phyloP scores from a whole-genome alignment of 441 rosid genomes.

The Adansonia madagascariensis region DNA sequence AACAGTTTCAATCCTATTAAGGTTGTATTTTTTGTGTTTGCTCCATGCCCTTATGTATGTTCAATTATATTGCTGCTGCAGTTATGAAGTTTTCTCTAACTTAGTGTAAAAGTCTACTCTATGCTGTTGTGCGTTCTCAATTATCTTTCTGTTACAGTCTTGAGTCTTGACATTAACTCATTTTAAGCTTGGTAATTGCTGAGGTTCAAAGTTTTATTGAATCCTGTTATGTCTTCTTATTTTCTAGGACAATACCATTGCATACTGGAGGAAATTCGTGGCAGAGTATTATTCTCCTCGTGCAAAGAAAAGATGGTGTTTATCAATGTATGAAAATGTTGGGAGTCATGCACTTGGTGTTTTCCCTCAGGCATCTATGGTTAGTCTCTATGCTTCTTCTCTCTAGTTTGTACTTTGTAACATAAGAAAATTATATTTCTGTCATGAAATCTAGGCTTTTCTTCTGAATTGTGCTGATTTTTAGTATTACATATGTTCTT shows the following conservation, averaged over 20 bases:
- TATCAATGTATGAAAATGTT: constrained; percentile 85
- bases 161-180: background rate
- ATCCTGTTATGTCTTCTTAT: constrained; percentile 27
- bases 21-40: background rate
- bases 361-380: constrained; percentile 96
- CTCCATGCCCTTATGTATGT: background rate
- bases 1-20: background rate
- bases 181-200: constrained; percentile 10
- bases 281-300: constrained; percentile 93
- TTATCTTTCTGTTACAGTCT: background rate
- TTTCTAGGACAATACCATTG: constrained; percentile 80
- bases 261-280: constrained; percentile 96
- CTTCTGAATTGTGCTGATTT: constrained; percentile 9
- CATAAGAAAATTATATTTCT: background rate
- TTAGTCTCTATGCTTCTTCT: constrained; percentile 41
- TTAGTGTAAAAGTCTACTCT: background rate
- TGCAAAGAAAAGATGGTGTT: constrained; percentile 98
- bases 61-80: background rate
- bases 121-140: constrained; percentile 2
- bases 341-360: constrained; percentile 95
- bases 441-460: background rate
- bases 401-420: background rate
- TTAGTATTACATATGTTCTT: background rate
- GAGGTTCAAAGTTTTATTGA: constrained; percentile 13
- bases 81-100: background rate